These are phyloP conservation scores for Calonectria leucothoes DNA, from an alignment of 2,329 filamentous ascomycete species.

Conservation along the genomic window DNA sequence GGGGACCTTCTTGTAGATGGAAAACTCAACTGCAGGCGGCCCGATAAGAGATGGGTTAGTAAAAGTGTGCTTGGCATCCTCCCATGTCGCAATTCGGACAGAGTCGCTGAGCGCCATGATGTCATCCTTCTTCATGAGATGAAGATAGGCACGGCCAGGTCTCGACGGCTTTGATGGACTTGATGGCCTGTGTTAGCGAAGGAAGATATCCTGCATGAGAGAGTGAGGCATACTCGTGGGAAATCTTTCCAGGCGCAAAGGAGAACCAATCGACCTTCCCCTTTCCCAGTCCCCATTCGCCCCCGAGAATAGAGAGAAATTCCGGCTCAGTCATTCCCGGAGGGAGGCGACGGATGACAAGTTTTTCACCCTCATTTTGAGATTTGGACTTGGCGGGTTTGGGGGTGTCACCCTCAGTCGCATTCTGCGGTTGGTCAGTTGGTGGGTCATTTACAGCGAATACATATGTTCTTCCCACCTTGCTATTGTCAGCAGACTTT, in stretches of 20 bases:
- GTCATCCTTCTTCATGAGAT: conserved; percentile 78
- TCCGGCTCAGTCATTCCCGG: conserved; percentile 86
- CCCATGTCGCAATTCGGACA: conserved; percentile 77
- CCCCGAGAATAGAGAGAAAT: conserved; percentile 77
- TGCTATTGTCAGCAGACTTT: conserved; percentile 42
- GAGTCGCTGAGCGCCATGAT: conserved; percentile 75
- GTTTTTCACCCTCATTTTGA: conserved; percentile 75
- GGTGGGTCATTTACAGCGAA: conserved; percentile 6
- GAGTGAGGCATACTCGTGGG: conserved; percentile 75
- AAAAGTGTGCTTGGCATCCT: conserved; percentile 83
- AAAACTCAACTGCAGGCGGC: conserved; percentile 83
- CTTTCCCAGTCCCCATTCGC: conserved; percentile 83
- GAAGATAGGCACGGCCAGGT: conserved; percentile 84
- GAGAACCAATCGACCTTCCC: conserved; percentile 88
- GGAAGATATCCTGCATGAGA: background rate
- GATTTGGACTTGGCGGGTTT: conserved; percentile 46
- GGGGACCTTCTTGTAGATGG: conserved; percentile 86
- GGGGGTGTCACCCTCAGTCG: conserved; percentile 43
- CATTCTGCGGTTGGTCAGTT: conserved; percentile 38
- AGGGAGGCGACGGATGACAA: conserved; percentile 85
- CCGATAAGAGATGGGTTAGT: conserved; percentile 79
- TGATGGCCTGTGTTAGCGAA: conserved; percentile 28
- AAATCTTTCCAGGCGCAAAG: conserved; percentile 76
- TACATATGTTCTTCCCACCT: conserved; percentile 38
- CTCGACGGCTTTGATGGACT: conserved; percentile 88